These are phyloP conservation scores for Fusarium beomiforme DNA, from an alignment of 2,329 filamentous ascomycete genomes.

Conservation along the genomic window DNA sequence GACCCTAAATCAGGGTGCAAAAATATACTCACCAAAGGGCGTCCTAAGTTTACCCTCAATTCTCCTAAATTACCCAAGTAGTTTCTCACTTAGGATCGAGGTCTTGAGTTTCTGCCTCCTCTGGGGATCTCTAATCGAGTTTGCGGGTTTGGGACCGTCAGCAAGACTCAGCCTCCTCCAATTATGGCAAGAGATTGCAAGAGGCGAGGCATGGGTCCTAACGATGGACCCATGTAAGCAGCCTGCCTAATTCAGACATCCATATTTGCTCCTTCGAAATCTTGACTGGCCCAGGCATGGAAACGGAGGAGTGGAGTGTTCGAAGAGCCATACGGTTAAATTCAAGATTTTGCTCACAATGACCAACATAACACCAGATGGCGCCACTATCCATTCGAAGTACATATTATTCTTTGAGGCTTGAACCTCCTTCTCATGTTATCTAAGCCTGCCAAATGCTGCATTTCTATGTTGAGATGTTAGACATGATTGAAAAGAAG, in stretches of 20 bases:
- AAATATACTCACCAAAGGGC: too few species aligned
- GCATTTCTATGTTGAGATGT: too few species aligned
- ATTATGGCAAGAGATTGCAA: background rate
- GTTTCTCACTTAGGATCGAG: too few species aligned
- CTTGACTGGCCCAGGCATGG: background rate
- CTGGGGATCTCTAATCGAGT: conserved; percentile 1
- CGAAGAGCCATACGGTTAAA: background rate
- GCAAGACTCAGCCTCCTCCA: background rate
- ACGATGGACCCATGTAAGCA: background rate
- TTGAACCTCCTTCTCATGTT: background rate
- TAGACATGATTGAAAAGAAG: too few species aligned
- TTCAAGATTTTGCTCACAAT: background rate
- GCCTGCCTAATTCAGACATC: background rate
- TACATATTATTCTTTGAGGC: background rate
- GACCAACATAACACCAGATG: too few species aligned
- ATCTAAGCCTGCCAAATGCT: too few species aligned
- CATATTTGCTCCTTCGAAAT: background rate
- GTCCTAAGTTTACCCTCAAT: too few species aligned
- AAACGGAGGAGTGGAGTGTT: background rate
- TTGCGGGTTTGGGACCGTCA: background rate
- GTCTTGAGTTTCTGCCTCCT: too few species aligned
- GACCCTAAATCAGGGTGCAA: too few species aligned
- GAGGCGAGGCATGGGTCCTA: background rate
- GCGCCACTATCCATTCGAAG: background rate
- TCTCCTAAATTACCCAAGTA: too few species aligned